Evolutionary conservation across 1,139 yeast genomes (phyloP).

Genomic region (Pichia inconspicua): DNA sequence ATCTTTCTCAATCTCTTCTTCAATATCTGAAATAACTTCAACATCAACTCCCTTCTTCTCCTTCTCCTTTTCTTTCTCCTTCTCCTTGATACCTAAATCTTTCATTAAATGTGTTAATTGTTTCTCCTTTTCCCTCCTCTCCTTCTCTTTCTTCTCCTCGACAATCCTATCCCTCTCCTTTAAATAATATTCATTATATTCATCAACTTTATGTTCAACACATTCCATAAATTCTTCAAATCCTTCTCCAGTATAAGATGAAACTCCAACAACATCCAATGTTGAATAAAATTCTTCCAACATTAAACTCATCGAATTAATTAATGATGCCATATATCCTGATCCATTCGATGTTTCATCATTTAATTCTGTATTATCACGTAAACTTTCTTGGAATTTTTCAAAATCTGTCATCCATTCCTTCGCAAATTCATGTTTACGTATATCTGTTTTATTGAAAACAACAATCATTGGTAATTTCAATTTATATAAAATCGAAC

Average conservation of each 20-base stretch:
- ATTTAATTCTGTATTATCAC: slow-evolving; percentile 51
- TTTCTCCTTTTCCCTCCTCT: slow-evolving; percentile 62
- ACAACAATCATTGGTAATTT: slow-evolving; percentile 95
- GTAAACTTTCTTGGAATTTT: slow-evolving; percentile 72
- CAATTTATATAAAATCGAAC: slow-evolving; percentile 92
- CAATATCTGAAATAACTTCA: slow-evolving; percentile 35
- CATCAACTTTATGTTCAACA: slow-evolving; percentile 81
- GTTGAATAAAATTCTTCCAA: slow-evolving; percentile 93
- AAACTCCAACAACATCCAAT: slow-evolving; percentile 83
- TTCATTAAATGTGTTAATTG: slow-evolving; percentile 68
- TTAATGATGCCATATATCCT: slow-evolving; percentile 90
- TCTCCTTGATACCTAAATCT: slow-evolving; percentile 63
- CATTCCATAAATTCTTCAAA: slow-evolving; percentile 81
- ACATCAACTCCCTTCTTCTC: slow-evolving; percentile 29
- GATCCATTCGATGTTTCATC: slow-evolving; percentile 64
- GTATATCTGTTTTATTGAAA: slow-evolving; percentile 89
- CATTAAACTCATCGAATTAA: slow-evolving; percentile 93
- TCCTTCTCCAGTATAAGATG: slow-evolving; percentile 89
- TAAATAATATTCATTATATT: slow-evolving; percentile 74
- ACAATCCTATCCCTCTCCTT: slow-evolving; percentile 80
- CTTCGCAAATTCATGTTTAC: slow-evolving; percentile 77
- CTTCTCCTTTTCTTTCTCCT: slow-evolving; percentile 25
- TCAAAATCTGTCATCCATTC: slow-evolving; percentile 99
- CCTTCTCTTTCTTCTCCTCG: slow-evolving; percentile 70
- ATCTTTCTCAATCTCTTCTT: slow-evolving; percentile 37